Evolutionary conservation across 2,329 filamentous ascomycete species (phyloP).

Genomic region (Microcera coccophila): DNA sequence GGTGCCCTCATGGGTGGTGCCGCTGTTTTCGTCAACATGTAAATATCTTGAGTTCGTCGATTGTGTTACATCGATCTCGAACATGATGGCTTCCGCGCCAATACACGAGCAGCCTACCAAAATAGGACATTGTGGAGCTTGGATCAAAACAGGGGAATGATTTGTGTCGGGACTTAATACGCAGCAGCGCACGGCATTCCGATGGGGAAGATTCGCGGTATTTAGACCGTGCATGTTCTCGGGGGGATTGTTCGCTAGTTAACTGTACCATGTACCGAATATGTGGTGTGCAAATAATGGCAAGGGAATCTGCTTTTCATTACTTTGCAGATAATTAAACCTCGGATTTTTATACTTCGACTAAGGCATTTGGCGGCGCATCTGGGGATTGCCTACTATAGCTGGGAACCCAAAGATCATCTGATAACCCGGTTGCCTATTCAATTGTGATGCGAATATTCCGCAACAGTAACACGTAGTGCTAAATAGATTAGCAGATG

Average conservation of each 20-base stretch:
- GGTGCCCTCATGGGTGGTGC: conserved; percentile 47
- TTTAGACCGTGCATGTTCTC: no score
- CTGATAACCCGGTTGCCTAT: no score
- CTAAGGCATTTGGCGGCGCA: background rate
- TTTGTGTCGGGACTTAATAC: conserved; percentile 9
- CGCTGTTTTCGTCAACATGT: conserved; percentile 44
- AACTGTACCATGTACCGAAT: background rate
- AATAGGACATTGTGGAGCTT: background rate
- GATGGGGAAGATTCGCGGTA: background rate
- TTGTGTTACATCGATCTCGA: background rate
- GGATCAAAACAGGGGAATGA: background rate
- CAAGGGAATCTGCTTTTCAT: background rate
- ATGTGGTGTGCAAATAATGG: background rate
- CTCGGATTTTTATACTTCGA: background rate
- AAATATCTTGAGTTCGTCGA: conserved; percentile 19
- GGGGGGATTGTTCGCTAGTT: no score
- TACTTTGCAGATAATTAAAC: background rate
- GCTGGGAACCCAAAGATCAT: background rate
- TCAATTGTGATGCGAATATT: no score
- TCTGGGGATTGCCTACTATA: background rate
- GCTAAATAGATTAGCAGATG: no score
- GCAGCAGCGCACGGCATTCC: background rate
- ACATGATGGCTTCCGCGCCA: background rate
- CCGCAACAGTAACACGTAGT: no score
- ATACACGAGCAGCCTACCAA: background rate